Conservation (phyloP, 495 filamentous ascomycete genomes). For the Trichoderma erinaceum region DNA sequence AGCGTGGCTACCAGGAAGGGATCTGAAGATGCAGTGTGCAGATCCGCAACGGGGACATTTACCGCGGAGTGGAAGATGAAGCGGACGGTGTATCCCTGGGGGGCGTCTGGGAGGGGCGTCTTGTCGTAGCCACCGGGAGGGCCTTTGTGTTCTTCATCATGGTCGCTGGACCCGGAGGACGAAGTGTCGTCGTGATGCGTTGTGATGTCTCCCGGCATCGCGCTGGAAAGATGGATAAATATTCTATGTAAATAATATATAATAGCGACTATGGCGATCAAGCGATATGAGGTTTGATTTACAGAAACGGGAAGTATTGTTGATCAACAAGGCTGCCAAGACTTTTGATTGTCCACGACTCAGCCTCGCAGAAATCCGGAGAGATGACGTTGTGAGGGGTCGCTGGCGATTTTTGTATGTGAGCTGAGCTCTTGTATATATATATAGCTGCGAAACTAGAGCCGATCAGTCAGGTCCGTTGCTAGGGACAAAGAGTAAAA, state of each 20-base stretch:
- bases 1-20: constrained; percentile 74
- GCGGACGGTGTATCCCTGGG: constrained; percentile 73
- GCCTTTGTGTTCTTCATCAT: background rate
- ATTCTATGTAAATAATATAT: background rate
- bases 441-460: background rate
- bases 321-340: constrained; percentile 7
- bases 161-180: background rate
- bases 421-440: background rate
- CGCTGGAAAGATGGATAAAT: background rate
- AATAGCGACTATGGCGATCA: background rate
- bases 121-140: constrained; percentile 74
- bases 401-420: background rate
- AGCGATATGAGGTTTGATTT: background rate
- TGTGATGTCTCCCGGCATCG: constrained; percentile 5
- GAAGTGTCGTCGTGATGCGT: background rate
- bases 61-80: constrained; percentile 77
- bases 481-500: background rate
- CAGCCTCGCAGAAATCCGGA: background rate
- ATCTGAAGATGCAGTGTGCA: constrained; percentile 71
- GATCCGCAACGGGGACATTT: constrained; percentile 76
- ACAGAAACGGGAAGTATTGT: background rate
- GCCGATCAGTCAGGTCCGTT: background rate
- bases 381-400: constrained; percentile 10
- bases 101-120: constrained; percentile 66
- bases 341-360: background rate